Evolutionary conservation across 352 stramenopile species (phyloP).

Genomic region (Pilasporangium apinafurcum): DNA sequence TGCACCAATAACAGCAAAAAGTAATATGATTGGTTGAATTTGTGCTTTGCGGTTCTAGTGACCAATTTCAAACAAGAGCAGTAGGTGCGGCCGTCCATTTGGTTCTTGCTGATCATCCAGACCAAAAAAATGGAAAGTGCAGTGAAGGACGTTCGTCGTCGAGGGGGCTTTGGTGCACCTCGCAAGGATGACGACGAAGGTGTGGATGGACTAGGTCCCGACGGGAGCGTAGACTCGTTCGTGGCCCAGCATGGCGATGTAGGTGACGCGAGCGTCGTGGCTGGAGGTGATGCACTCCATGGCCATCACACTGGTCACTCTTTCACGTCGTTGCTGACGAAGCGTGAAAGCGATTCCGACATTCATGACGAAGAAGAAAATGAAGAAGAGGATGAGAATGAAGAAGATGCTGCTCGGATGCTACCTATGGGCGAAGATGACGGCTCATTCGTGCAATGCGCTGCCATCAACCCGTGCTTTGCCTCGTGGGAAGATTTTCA

Average conservation of each 20-base stretch:
- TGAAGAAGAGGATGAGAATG: constrained; percentile 32
- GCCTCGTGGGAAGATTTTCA: constrained; percentile 84
- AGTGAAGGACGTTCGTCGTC: constrained; percentile 6
- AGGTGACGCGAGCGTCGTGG: constrained; percentile 9
- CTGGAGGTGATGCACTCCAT: constrained; percentile 16
- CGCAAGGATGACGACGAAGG: constrained; percentile 8
- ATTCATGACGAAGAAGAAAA: constrained; percentile 45
- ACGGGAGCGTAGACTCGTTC: constrained; percentile 1
- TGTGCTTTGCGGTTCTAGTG: not conserved
- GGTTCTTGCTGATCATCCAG: not conserved
- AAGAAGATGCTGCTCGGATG: constrained; percentile 27
- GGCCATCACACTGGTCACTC: constrained; percentile 12
- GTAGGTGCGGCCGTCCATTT: not conserved
- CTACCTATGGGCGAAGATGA: constrained; percentile 53
- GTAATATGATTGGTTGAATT: constrained; percentile 1
- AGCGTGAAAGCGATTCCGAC: constrained; percentile 50
- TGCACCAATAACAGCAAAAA: not conserved
- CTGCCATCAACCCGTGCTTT: constrained; percentile 66
- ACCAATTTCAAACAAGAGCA: not conserved
- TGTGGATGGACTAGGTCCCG: constrained; percentile 4
- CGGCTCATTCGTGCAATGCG: constrained; percentile 57
- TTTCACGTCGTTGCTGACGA: constrained; percentile 51
- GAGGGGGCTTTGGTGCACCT: constrained; percentile 9
- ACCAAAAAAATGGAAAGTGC: constrained; percentile 1
- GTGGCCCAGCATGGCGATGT: constrained; percentile 7